These are phyloP conservation scores for Pichia phayaonensis DNA, from an alignment of 805 yeast species.

Conservation along the genomic window DNA sequence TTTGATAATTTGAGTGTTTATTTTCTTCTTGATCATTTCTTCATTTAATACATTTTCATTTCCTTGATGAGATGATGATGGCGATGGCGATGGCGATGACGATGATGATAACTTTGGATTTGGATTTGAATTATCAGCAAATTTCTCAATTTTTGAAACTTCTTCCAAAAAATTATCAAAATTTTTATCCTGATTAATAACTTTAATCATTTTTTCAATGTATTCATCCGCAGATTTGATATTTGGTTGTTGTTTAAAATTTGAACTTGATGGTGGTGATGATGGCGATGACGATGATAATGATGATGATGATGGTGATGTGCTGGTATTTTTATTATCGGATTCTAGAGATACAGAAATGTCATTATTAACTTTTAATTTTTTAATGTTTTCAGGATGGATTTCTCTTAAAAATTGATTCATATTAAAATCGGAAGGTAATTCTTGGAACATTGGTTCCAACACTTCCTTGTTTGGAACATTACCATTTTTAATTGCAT, in stretches of 20 bases:
- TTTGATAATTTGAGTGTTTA: slow-evolving; percentile 18
- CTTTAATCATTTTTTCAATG: slow-evolving; percentile 19
- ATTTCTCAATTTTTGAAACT: slow-evolving; percentile 14
- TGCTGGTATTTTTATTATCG: background rate
- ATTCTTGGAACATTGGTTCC: background rate
- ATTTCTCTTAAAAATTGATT: slow-evolving; percentile 3
- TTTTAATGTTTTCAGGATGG: background rate
- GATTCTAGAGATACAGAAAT: slow-evolving; percentile 6
- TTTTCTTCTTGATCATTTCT: slow-evolving; percentile 11
- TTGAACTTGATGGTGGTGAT: background rate
- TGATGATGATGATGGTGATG: too few relatives aligned
- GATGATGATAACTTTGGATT: background rate
- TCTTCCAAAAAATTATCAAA: slow-evolving; percentile 20
- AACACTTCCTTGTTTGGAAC: slow-evolving; percentile 7
- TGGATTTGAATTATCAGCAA: background rate
- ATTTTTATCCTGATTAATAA: slow-evolving; percentile 18
- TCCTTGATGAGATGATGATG: background rate
- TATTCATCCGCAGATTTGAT: slow-evolving; percentile 17
- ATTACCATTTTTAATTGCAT: slow-evolving; percentile 14
- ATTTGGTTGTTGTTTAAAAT: background rate
- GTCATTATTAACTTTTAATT: slow-evolving; percentile 1
- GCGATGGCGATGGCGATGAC: background rate
- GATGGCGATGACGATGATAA: too few relatives aligned
- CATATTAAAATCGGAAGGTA: slow-evolving; percentile 3
- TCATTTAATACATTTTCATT: background rate